These are phyloP conservation scores for Chlorella sorokiniana DNA, from an alignment of 139 green algal species.

Conservation along the genomic window DNA sequence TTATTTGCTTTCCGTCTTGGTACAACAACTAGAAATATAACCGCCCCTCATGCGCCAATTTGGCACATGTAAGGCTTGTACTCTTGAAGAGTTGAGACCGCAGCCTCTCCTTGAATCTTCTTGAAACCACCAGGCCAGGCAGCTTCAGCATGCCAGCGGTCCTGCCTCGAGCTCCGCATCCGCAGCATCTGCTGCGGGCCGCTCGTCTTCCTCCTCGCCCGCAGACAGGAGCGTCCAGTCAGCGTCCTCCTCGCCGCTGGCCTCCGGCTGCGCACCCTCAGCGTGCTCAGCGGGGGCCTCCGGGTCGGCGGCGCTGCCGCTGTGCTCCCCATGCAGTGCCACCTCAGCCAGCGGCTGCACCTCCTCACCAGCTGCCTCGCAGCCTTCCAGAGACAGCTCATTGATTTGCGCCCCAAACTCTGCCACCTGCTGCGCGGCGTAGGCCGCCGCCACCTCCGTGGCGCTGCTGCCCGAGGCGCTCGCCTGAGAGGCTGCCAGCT, in stretches of 20 bases:
- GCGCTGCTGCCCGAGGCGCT: not conserved
- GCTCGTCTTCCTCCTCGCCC: not conserved
- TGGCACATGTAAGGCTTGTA: too few relatives aligned
- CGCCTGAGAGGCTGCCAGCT: not conserved
- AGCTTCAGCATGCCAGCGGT: too few relatives aligned
- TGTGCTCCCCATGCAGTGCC: not conserved
- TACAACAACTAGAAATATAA: too few relatives aligned
- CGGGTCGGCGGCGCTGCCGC: not conserved
- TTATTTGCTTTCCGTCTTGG: too few relatives aligned
- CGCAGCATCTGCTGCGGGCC: not conserved
- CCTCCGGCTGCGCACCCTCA: not conserved
- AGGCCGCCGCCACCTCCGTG: not conserved
- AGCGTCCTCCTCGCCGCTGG: conserved; percentile 2
- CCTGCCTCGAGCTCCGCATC: not conserved
- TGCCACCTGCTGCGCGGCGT: not conserved
- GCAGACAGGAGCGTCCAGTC: not conserved
- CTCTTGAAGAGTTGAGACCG: too few relatives aligned
- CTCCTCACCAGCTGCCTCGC: not conserved
- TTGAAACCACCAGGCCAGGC: too few relatives aligned
- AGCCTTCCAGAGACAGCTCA: not conserved
- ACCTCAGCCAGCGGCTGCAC: not conserved
- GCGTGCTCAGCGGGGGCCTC: not conserved
- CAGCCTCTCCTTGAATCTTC: too few relatives aligned
- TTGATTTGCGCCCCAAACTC: not conserved
- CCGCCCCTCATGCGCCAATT: too few relatives aligned